Conservation (phyloP, 352 stramenopile genomes). For the Pythium utonaiense region DNA sequence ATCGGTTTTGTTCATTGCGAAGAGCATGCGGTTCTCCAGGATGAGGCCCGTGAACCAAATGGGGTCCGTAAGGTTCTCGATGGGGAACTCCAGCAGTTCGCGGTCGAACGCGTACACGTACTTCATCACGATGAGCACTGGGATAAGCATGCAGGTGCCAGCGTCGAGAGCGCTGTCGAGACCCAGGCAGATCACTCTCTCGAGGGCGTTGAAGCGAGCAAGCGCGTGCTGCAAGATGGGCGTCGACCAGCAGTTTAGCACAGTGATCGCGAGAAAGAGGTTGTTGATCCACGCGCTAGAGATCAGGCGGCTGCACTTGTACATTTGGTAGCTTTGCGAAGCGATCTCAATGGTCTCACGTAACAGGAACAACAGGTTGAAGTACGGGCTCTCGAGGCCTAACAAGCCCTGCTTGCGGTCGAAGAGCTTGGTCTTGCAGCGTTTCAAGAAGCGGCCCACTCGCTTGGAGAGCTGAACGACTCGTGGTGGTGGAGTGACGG, state of each 20-base stretch:
- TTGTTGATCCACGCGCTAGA: slow-evolving; percentile 18
- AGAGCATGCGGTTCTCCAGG: slow-evolving; percentile 36
- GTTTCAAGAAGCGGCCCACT: slow-evolving; percentile 6
- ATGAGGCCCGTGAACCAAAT: slow-evolving; percentile 36
- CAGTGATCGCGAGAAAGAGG: slow-evolving; percentile 18
- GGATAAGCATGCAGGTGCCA: slow-evolving; percentile 23
- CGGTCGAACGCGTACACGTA: slow-evolving; percentile 27
- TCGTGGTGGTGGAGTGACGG: background rate
- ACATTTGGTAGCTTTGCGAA: slow-evolving; percentile 3
- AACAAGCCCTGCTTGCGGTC: slow-evolving; percentile 16
- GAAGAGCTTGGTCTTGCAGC: slow-evolving; percentile 15
- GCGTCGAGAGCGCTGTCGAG: slow-evolving; percentile 22
- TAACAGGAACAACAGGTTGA: slow-evolving; percentile 8
- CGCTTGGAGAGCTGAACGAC: background rate
- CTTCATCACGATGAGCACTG: slow-evolving; percentile 27
- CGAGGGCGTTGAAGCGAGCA: background rate
- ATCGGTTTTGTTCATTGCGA: slow-evolving; percentile 8
- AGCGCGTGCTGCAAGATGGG: slow-evolving; percentile 12
- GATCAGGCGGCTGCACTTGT: slow-evolving; percentile 7
- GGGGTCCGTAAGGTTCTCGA: slow-evolving; percentile 33
- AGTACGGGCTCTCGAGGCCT: slow-evolving; percentile 15
- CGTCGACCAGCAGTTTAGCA: slow-evolving; percentile 26
- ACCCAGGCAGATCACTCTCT: slow-evolving; percentile 17
- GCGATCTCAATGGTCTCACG: slow-evolving; percentile 12
- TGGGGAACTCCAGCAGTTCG: slow-evolving; percentile 28